A percentile compares a stretch with the other conserved stretches of the same genome.
Evolutionary conservation across 2,329 filamentous ascomycete genomes (phyloP).

Genomic region (Herpotrichia juniperi): DNA sequence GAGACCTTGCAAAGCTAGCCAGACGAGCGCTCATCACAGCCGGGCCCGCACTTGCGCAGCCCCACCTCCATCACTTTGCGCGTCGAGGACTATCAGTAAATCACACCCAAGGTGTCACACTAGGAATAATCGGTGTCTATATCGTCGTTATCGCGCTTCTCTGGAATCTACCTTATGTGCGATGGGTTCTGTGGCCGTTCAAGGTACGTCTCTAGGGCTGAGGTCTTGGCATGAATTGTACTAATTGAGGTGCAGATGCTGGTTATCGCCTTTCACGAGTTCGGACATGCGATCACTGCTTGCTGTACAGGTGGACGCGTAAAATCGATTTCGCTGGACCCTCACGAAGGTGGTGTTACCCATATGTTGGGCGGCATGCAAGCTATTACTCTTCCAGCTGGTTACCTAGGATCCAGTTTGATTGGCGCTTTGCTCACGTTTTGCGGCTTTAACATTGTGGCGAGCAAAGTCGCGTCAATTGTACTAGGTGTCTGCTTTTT

Average conservation of each 20-base stretch:
- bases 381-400: conserved; percentile 75
- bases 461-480: conserved; percentile 78
- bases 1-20: conserved; percentile 29
- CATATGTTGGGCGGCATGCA: conserved; percentile 75
- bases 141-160: conserved; percentile 75
- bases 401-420: conserved; percentile 77
- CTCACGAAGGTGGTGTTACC: conserved; percentile 78
- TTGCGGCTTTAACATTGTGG: conserved; percentile 81
- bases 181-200: conserved; percentile 78
- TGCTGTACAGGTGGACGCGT: conserved; percentile 75
- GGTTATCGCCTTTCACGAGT: conserved; percentile 82
- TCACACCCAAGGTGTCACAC: conserved; percentile 71
- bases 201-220: conserved; percentile 59
- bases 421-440: conserved; percentile 80
- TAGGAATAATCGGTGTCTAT: conserved; percentile 74
- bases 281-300: conserved; percentile 76
- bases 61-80: conserved; percentile 43
- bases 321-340: conserved; percentile 75
- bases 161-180: conserved; percentile 81
- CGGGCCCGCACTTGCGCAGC: conserved; percentile 31
- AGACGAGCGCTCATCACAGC: conserved; percentile 31
- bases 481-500: conserved; percentile 76
- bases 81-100: conserved; percentile 66
- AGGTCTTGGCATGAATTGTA: conserved; percentile 1
- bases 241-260: conserved; percentile 65